Conservation (phyloP, 1,284 basidiomycete species). For the Gymnopus androsaceus region DNA sequence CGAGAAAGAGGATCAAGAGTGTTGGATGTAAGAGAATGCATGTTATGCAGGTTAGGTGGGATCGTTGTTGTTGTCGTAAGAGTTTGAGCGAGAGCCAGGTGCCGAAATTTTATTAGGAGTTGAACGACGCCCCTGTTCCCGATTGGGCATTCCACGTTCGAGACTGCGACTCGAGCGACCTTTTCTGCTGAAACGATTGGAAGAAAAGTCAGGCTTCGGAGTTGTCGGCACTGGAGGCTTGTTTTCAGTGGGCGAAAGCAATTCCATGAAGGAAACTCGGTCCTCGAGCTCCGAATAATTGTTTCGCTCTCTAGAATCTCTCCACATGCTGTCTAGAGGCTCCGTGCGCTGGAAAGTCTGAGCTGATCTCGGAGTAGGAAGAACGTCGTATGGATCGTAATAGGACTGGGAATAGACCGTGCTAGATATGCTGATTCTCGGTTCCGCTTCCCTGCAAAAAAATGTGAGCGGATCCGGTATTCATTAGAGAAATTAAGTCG, state of each 20-base stretch:
- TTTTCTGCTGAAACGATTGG: background rate
- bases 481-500: background rate
- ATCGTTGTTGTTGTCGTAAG: slow-evolving; percentile 17
- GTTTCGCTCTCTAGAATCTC: background rate
- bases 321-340: slow-evolving; percentile 11
- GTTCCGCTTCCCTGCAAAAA: slow-evolving; percentile 30
- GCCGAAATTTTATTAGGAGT: slow-evolving; percentile 26
- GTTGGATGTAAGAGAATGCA: slow-evolving; percentile 57
- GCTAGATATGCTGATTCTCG: slow-evolving; percentile 47
- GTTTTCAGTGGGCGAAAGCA: slow-evolving; percentile 12
- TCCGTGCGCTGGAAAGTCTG: slow-evolving; percentile 6
- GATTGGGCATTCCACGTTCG: slow-evolving; percentile 23
- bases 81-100: slow-evolving; percentile 4
- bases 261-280: slow-evolving; percentile 13
- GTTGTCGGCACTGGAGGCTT: slow-evolving; percentile 45
- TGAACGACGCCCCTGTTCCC: slow-evolving; percentile 16
- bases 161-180: slow-evolving; percentile 5
- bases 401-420: slow-evolving; percentile 43
- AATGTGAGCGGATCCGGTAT: slow-evolving; percentile 10
- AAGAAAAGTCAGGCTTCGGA: slow-evolving; percentile 34
- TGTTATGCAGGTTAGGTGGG: too few species aligned
- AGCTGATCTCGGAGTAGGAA: slow-evolving; percentile 13
- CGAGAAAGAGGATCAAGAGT: slow-evolving; percentile 66
- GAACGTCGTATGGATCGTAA: slow-evolving; percentile 21
- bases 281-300: slow-evolving; percentile 13